Evolutionary conservation across 2,329 filamentous ascomycete genomes (phyloP).

Genomic region (Tolypocladium cylindrosporum): DNA sequence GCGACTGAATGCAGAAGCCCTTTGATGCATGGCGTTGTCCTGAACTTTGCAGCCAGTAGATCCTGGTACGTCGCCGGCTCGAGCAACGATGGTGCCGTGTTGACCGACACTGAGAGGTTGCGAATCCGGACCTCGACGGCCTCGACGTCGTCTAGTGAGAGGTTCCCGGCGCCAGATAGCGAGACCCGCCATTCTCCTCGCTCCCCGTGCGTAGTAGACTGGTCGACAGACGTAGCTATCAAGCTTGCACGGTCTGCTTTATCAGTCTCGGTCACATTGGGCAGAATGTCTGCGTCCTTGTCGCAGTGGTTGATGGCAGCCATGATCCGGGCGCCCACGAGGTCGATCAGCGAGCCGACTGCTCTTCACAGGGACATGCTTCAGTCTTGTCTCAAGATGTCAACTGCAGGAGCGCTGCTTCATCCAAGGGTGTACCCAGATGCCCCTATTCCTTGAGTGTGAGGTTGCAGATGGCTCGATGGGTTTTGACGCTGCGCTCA

Average conservation of each 20-base stretch:
- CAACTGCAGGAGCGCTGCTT: background rate
- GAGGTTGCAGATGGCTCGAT: background rate
- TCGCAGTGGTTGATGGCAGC: background rate
- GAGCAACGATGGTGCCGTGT: conserved; percentile 45
- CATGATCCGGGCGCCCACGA: background rate
- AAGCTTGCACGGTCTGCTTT: conserved; percentile 23
- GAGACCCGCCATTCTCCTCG: conserved; percentile 12
- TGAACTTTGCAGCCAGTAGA: conserved; percentile 25
- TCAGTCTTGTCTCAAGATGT: too few species aligned
- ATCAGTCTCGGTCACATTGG: conserved; percentile 6
- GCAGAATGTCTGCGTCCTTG: background rate
- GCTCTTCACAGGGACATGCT: background rate
- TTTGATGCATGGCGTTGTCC: conserved; percentile 30
- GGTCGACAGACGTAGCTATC: conserved; percentile 18
- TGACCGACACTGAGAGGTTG: conserved; percentile 43
- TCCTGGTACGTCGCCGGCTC: conserved; percentile 36
- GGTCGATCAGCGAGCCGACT: background rate
- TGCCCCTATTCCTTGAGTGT: background rate
- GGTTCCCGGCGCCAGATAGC: conserved; percentile 21
- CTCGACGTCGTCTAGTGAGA: conserved; percentile 43
- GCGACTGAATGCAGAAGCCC: conserved; percentile 52
- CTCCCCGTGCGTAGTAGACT: conserved; percentile 4
- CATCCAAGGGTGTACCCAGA: background rate
- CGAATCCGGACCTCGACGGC: conserved; percentile 44
- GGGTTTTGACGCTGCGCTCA: background rate